Evolutionary conservation across 139 green algal genomes (phyloP).

Genomic region (Volvox africanus): DNA sequence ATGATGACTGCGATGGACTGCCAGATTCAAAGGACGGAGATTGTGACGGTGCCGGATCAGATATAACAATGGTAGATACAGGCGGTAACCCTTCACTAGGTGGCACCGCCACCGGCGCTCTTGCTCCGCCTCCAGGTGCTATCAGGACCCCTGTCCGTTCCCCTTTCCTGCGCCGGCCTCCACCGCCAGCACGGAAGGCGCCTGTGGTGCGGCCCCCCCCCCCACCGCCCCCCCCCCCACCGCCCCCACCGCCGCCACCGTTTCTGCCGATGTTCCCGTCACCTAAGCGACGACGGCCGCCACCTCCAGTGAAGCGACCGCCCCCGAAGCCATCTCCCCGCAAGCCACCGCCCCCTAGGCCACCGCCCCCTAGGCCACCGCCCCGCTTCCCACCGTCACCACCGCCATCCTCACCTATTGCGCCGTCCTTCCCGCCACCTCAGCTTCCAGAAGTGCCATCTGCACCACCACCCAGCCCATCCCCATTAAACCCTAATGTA

Average conservation of each 20-base stretch:
- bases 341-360: background rate
- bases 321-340: background rate
- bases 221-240: background rate
- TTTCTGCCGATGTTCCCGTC: background rate
- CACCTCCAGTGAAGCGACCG: background rate
- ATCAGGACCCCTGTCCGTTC: no score
- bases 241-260: background rate
- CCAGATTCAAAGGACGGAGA: background rate
- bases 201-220: background rate
- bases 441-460: no score
- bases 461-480: background rate
- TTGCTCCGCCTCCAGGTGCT: background rate
- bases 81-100: no score
- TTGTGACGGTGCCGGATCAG: background rate
- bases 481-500: no score
- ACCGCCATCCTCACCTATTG: background rate
- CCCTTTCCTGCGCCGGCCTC: background rate
- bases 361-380: background rate
- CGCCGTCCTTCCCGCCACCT: background rate
- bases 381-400: background rate
- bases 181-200: background rate
- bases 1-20: constrained; percentile 35
- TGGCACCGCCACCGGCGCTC: background rate
- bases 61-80: no score
- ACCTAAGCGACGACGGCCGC: background rate